Conservation (phyloP, 2,329 filamentous ascomycete species). For the Myriosclerotinia scirpicola region DNA sequence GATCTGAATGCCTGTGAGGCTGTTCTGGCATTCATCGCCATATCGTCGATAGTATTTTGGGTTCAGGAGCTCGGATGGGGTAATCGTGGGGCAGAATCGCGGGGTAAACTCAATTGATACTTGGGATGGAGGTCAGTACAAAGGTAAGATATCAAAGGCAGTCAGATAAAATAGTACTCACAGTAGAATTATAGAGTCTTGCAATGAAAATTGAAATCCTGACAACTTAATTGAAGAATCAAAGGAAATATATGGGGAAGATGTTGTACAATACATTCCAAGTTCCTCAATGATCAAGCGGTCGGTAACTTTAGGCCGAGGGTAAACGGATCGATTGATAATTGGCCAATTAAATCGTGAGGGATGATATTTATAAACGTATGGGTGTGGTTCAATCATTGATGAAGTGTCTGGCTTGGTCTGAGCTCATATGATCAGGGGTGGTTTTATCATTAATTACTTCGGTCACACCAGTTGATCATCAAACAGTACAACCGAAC, state of each 20-base stretch:
- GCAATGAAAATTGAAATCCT: neutral
- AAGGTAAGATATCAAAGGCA: neutral
- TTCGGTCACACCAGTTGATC: neutral
- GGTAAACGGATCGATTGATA: constrained; percentile 4
- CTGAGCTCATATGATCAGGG: neutral
- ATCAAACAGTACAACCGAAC: constrained; percentile 8
- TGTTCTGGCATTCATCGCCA: constrained; percentile 64
- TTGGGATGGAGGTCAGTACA: neutral
- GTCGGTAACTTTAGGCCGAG: constrained; percentile 12
- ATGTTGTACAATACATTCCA: too few relatives aligned
- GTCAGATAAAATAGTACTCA: too few relatives aligned
- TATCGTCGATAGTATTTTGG: constrained; percentile 39
- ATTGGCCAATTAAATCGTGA: constrained; percentile 8
- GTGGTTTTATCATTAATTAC: neutral
- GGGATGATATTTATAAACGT: fast-evolving
- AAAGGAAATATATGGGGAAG: neutral
- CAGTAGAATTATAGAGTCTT: too few relatives aligned
- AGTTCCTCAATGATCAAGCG: neutral
- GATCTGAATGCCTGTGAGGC: constrained; percentile 63
- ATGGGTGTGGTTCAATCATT: neutral
- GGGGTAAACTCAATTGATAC: constrained; percentile 12
- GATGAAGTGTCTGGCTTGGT: too few relatives aligned
- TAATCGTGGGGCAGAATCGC: constrained; percentile 23
- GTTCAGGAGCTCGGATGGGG: constrained; percentile 20
- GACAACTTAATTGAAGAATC: neutral